phyloP scores from a whole-genome alignment of 495 filamentous ascomycete genomes.

The Tuber brumale region DNA sequence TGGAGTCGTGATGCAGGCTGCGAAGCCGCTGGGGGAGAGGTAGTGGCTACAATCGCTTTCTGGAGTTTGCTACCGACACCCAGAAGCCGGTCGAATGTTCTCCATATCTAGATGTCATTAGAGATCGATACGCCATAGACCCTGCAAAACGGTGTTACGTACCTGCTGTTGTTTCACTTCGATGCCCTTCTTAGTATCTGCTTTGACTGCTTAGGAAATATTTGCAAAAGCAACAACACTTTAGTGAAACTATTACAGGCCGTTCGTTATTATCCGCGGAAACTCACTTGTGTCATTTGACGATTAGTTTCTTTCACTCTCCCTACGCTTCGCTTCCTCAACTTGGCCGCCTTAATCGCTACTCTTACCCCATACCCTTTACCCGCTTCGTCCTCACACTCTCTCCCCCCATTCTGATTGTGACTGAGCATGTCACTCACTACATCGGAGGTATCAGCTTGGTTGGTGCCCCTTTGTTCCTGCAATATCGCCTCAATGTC shows the following conservation, averaged over 20 bases:
- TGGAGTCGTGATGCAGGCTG: conserved; percentile 10
- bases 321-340: conserved; percentile 44
- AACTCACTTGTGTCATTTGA: conserved; percentile 56
- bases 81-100: conserved; percentile 76
- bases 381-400: conserved; percentile 27
- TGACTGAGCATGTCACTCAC: conserved; percentile 16
- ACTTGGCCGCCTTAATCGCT: conserved; percentile 27
- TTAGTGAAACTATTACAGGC: conserved; percentile 17
- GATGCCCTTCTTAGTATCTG: conserved; percentile 74
- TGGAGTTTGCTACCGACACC: conserved; percentile 85
- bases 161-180: conserved; percentile 73
- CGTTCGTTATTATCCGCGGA: background rate
- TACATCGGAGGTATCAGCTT: conserved; percentile 42
- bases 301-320: conserved; percentile 62
- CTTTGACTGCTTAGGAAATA: conserved; percentile 65
- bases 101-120: conserved; percentile 33
- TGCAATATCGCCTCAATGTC: conserved; percentile 41
- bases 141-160: background rate
- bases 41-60: conserved; percentile 77
- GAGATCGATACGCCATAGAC: background rate
- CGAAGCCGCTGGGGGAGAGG: conserved; percentile 55
- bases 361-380: conserved; percentile 34
- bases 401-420: conserved; percentile 35
- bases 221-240: conserved; percentile 61
- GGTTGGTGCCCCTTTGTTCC: conserved; percentile 43